These are phyloP conservation scores for Anisogramma anomala DNA, from an alignment of 2,329 filamentous ascomycete species.

Conservation along the genomic window DNA sequence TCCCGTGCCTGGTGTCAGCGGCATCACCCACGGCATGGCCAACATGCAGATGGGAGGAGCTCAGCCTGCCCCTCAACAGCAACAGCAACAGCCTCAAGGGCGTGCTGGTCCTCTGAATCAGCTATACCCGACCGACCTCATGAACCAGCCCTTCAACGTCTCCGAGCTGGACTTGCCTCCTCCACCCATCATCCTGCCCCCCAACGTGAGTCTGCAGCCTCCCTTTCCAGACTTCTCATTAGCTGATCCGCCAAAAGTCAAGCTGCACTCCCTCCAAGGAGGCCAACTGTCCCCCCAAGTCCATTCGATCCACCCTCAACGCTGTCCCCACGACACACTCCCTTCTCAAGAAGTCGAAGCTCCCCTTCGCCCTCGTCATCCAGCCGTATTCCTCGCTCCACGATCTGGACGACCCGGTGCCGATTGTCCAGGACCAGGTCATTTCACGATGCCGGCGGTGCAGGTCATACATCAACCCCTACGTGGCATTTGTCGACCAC, in stretches of 20 bases:
- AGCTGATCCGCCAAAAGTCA: constrained; percentile 40
- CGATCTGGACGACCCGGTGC: constrained; percentile 82
- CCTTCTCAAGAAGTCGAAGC: constrained; percentile 88
- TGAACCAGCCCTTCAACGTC: constrained; percentile 89
- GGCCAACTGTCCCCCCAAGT: constrained; percentile 87
- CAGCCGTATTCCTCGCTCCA: constrained; percentile 91
- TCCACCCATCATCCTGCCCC: constrained; percentile 78
- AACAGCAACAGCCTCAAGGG: constrained; percentile 30
- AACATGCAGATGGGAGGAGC: constrained; percentile 70
- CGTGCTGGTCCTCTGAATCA: constrained; percentile 59
- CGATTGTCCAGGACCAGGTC: constrained; percentile 89
- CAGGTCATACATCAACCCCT: constrained; percentile 95
- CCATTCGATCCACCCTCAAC: constrained; percentile 89
- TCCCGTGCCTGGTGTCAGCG: constrained; percentile 40
- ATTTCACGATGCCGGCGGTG: constrained; percentile 94
- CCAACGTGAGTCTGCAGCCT: constrained; percentile 57
- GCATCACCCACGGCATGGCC: constrained; percentile 74
- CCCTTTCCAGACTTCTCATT: neutral
- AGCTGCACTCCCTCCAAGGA: constrained; percentile 84
- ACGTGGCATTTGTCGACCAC: constrained; percentile 90
- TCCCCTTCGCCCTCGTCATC: constrained; percentile 91
- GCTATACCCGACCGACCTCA: constrained; percentile 81
- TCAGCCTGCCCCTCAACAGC: constrained; percentile 36
- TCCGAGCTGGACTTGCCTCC: constrained; percentile 84
- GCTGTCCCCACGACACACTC: constrained; percentile 86